Percentiles rank a stretch among this genome's conserved stretches.
These are phyloP conservation scores for Phaffia australis DNA, from an alignment of 768 basidiomycete species.

Conservation along the genomic window DNA sequence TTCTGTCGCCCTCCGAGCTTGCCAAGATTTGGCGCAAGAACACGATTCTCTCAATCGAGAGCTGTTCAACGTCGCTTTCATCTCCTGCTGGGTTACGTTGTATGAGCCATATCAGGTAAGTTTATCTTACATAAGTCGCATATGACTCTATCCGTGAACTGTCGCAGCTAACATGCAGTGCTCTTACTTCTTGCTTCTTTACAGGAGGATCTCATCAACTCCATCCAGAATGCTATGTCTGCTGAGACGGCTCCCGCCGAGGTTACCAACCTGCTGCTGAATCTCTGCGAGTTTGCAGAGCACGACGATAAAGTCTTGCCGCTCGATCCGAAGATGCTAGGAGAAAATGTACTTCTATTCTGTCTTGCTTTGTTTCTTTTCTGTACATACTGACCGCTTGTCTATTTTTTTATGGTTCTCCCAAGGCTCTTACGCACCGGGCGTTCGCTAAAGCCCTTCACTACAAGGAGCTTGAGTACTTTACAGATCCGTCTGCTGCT, in stretches of 20 bases:
- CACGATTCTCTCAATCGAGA: slow-evolving; percentile 85
- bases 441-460: slow-evolving; percentile 96
- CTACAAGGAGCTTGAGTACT: slow-evolving; percentile 96
- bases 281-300: slow-evolving; percentile 97
- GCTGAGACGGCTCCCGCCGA: slow-evolving; percentile 70
- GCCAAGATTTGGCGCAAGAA: slow-evolving; percentile 83
- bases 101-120: slow-evolving; percentile 92
- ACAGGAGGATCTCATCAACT: slow-evolving; percentile 86
- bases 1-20: slow-evolving; percentile 92
- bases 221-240: slow-evolving; percentile 70
- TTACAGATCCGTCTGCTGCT: slow-evolving; percentile 75
- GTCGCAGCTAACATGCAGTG: too few relatives aligned
- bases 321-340: slow-evolving; percentile 83
- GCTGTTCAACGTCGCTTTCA: slow-evolving; percentile 93
- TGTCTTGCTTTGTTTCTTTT: not conserved
- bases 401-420: not conserved
- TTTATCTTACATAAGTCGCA: not conserved
- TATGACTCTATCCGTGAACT: too few relatives aligned
- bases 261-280: slow-evolving; percentile 77
- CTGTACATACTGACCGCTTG: not conserved
- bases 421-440: slow-evolving; percentile 67
- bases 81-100: slow-evolving; percentile 92
- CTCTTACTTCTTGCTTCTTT: not conserved
- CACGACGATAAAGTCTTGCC: slow-evolving; percentile 93
- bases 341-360: slow-evolving; percentile 51